These are phyloP conservation scores for Pythium periplocum DNA, from an alignment of 352 stramenopile species.

Conservation along the genomic window DNA sequence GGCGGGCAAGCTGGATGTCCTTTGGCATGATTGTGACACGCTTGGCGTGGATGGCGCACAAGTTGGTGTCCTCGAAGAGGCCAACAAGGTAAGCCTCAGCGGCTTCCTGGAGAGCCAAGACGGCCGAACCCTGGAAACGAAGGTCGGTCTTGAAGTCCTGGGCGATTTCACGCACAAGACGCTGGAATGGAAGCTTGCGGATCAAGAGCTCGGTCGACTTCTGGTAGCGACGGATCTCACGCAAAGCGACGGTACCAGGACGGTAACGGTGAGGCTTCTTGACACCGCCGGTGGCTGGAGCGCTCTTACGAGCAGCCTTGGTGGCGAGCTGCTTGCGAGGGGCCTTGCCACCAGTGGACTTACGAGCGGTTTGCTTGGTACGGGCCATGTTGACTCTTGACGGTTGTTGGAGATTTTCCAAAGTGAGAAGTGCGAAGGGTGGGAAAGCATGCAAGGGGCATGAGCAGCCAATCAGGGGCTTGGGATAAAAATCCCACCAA, in stretches of 20 bases:
- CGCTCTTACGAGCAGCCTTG: constrained; percentile 26
- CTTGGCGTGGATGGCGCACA: constrained; percentile 28
- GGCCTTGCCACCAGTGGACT: constrained; percentile 13
- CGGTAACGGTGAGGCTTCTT: constrained; percentile 58
- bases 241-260: constrained; percentile 75
- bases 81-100: constrained; percentile 41
- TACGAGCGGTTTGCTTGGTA: constrained; percentile 16
- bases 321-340: constrained; percentile 27
- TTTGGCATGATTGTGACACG: constrained; percentile 82
- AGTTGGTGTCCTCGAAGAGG: constrained; percentile 64
- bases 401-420: constrained; percentile 14
- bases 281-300: constrained; percentile 26
- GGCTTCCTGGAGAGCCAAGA: constrained; percentile 44
- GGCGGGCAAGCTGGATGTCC: constrained; percentile 78
- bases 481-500: no score
- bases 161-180: constrained; percentile 72
- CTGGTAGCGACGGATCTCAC: constrained; percentile 86
- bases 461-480: no score
- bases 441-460: no score
- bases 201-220: constrained; percentile 86
- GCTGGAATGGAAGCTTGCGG: constrained; percentile 18
- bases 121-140: constrained; percentile 68
- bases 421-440: not conserved
- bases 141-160: constrained; percentile 78
- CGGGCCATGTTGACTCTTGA: constrained; percentile 17